Percentiles rank a stretch among this genome's conserved stretches.
Evolutionary conservation across 164 flowering plant species (phyloP).

Genomic region (Kingdonia uniflora): DNA sequence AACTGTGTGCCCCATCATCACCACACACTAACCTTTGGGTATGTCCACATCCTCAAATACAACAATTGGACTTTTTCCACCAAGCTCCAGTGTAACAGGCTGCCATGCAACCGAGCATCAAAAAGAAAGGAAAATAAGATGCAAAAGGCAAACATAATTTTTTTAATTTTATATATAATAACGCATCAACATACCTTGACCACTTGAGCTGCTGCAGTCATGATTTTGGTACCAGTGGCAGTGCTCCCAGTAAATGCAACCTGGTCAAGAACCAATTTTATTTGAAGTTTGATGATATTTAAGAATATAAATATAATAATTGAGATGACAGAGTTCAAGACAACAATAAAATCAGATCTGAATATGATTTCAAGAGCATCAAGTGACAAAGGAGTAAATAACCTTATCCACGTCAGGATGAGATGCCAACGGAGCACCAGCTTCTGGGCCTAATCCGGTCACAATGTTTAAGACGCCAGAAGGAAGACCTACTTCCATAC

Average conservation of each 20-base stretch:
- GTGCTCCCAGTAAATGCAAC: conserved; percentile 95
- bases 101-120: conserved; percentile 21
- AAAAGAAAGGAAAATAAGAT: neutral
- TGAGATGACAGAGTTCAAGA: no score
- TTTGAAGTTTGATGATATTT: neutral
- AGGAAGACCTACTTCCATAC: conserved; percentile 87
- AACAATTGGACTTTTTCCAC: conserved; percentile 95
- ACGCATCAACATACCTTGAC: conserved; percentile 51
- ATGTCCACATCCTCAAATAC: conserved; percentile 95
- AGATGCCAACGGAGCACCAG: conserved; percentile 94
- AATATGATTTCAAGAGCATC: no score
- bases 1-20: no score
- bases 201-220: conserved; percentile 82
- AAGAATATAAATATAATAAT: no score
- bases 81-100: conserved; percentile 97
- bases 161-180: neutral
- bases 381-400: no score
- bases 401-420: conserved; percentile 98
- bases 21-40: conserved; percentile 58
- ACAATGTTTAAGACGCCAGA: conserved; percentile 84
- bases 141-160: neutral
- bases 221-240: conserved; percentile 77
- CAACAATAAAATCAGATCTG: no score
- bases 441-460: conserved; percentile 89
- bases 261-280: conserved; percentile 26